Percentiles rank a stretch among this genome's conserved stretches.
These are phyloP conservation scores for Phyllosticta citrichinensis DNA, from an alignment of 2,329 filamentous ascomycete species.

Conservation along the genomic window DNA sequence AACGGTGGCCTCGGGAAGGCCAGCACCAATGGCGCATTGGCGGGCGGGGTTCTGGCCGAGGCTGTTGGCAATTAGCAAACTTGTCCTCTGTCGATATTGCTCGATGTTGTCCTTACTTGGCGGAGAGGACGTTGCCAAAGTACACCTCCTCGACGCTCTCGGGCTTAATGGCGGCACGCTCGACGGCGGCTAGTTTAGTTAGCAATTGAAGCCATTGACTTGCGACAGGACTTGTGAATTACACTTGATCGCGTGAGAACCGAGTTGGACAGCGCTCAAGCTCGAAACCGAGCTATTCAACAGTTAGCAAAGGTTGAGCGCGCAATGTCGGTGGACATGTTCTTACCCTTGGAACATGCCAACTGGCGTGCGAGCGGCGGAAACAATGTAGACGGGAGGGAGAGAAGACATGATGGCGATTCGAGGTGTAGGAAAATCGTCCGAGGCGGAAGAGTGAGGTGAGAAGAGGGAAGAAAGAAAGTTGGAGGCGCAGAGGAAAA, in stretches of 20 bases:
- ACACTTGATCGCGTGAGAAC: constrained; percentile 89
- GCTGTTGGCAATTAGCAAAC: constrained; percentile 38
- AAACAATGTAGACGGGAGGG: constrained; percentile 91
- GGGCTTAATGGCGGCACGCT: constrained; percentile 77
- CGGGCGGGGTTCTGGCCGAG: constrained; percentile 93
- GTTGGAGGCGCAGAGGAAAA: constrained; percentile 3
- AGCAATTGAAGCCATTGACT: constrained; percentile 13
- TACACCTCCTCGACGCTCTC: constrained; percentile 92
- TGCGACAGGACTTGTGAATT: constrained; percentile 20
- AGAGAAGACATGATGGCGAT: constrained; percentile 56
- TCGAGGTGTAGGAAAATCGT: background rate
- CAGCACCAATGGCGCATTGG: constrained; percentile 84
- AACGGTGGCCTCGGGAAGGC: constrained; percentile 67
- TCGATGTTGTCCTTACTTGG: constrained; percentile 53
- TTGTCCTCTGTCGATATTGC: background rate
- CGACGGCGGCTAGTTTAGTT: constrained; percentile 53
- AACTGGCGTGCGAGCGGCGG: constrained; percentile 78
- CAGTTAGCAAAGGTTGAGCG: background rate
- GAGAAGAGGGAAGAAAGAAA: constrained; percentile 9
- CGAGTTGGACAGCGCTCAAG: constrained; percentile 76
- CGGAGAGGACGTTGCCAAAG: constrained; percentile 95
- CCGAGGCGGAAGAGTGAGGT: background rate
- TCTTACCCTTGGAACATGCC: constrained; percentile 88
- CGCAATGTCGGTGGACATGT: constrained; percentile 2
- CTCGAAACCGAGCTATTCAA: constrained; percentile 69